Base-by-base conservation (phyloP, 305 asterid species). In the Ilex paraguariensis region DNA sequence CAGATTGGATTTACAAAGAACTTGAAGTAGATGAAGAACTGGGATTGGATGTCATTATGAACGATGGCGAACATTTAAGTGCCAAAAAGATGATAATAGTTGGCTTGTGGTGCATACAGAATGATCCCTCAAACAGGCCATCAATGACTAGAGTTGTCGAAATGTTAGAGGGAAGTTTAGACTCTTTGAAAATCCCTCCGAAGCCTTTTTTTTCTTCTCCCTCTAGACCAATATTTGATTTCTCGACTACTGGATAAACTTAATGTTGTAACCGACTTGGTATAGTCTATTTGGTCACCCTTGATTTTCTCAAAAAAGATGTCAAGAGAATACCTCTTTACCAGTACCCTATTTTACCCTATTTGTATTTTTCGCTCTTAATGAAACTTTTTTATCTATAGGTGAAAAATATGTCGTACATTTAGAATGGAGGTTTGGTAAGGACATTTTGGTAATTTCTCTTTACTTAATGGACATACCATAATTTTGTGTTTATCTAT, bases 51-150 rank as follows among this genome's bases (percentile, higher is more conserved):
- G 69, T 56, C 1, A 16, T 57, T 58, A 32, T 3, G 44, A 52
- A 60, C 12, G 68, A 60, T 42, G 68, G 66, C 12, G 79, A 74
- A 54, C 9, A 54, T 21, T 1, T 3, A 9, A 75, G 3, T 39
- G 72, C 66, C 30, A 72, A 53, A 40, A 67, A 54, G 59, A 32
- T 77, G 66, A 57, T 65, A 0, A 63, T 71, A 0, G 72, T 67
- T 39, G 75, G 79, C 3, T 61, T 77, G 42, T 71, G 80, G 80
- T 80, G 78, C 67, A 65, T 74, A 42, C 86, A 74, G 53, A 81
- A 68, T 6, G 69, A 66, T 28, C 81, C 83, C 9, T 68, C 53
- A 51, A 56, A 50, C 6, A 30, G 79, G 17, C 75, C 79, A 14
- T 61, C 77, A 0, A 77, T 81, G 57, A 69, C 11, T 0, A 64